Percentiles rank a stretch among this genome's conserved stretches.
These are phyloP conservation scores for Fusarium sp. DNA, from an alignment of 2,329 filamentous ascomycete genomes.

Conservation along the genomic window DNA sequence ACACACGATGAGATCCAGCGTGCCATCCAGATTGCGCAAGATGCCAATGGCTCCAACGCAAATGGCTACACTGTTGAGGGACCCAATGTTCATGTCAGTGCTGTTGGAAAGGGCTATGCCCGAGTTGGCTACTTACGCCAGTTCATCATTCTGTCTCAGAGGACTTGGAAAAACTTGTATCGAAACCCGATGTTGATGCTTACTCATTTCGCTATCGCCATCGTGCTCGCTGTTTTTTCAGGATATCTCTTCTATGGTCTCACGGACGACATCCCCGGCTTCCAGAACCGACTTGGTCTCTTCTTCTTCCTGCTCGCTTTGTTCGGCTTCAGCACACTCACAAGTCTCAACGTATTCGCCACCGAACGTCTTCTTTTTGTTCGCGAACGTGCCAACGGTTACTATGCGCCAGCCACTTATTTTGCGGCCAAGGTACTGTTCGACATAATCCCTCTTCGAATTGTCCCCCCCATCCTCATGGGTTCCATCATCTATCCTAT, in stretches of 20 bases:
- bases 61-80: slow-evolving; percentile 61
- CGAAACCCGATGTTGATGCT: slow-evolving; percentile 98
- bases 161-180: slow-evolving; percentile 98
- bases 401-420: slow-evolving; percentile 94
- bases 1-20: slow-evolving; percentile 83
- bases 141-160: slow-evolving; percentile 87
- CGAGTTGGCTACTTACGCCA: slow-evolving; percentile 83
- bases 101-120: slow-evolving; percentile 81
- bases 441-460: slow-evolving; percentile 92
- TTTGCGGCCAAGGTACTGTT: slow-evolving; percentile 98
- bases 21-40: slow-evolving; percentile 71
- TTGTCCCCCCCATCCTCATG: slow-evolving; percentile 94
- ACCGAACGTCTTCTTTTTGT: slow-evolving; percentile 91
- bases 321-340: slow-evolving; percentile 96
- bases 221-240: slow-evolving; percentile 90
- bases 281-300: slow-evolving; percentile 95
- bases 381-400: slow-evolving; percentile 93
- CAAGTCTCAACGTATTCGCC: slow-evolving; percentile 92
- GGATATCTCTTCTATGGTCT: slow-evolving; percentile 97
- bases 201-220: slow-evolving; percentile 97
- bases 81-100: slow-evolving; percentile 63
- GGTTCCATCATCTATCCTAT: slow-evolving; percentile 97
- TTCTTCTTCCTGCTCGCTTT: slow-evolving; percentile 98
- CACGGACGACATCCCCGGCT: slow-evolving; percentile 94
- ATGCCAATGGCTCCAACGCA: slow-evolving; percentile 72